Percentiles rank a stretch among this genome's conserved stretches.
Evolutionary conservation across 345 rosid species (phyloP).

Genomic region (Melaleuca quinquenervia): DNA sequence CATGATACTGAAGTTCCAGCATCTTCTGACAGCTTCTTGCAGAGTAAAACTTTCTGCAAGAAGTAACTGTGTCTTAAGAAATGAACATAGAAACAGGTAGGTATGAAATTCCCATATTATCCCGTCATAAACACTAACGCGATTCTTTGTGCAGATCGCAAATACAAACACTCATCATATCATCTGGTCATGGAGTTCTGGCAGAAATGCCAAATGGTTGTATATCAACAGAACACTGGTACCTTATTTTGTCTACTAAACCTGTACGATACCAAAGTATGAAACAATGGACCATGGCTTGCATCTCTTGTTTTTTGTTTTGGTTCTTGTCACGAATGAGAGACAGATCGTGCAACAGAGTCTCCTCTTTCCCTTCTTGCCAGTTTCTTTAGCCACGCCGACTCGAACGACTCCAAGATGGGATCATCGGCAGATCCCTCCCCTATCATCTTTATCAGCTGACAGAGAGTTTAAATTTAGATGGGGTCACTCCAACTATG

Average conservation of each 20-base stretch:
- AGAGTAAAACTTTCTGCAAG: not conserved
- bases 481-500: not conserved
- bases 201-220: not conserved
- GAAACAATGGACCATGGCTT: not conserved
- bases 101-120: not conserved
- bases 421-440: conserved; percentile 13
- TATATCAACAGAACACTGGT: not conserved
- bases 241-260: not conserved
- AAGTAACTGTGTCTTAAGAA: not conserved
- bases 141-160: not conserved
- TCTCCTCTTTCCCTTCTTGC: conserved; percentile 3
- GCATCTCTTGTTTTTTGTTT: no score
- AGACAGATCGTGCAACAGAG: no score
- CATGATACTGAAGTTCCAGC: not conserved
- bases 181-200: not conserved
- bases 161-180: not conserved
- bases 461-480: not conserved
- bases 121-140: not conserved
- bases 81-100: not conserved
- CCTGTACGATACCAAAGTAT: not conserved
- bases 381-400: conserved; percentile 35
- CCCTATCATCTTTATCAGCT: not conserved
- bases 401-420: conserved; percentile 41
- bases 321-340: no score
- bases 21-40: not conserved